These are phyloP conservation scores for Globisporangium emineosum DNA, from an alignment of 352 stramenopile genomes.

Conservation along the genomic window DNA sequence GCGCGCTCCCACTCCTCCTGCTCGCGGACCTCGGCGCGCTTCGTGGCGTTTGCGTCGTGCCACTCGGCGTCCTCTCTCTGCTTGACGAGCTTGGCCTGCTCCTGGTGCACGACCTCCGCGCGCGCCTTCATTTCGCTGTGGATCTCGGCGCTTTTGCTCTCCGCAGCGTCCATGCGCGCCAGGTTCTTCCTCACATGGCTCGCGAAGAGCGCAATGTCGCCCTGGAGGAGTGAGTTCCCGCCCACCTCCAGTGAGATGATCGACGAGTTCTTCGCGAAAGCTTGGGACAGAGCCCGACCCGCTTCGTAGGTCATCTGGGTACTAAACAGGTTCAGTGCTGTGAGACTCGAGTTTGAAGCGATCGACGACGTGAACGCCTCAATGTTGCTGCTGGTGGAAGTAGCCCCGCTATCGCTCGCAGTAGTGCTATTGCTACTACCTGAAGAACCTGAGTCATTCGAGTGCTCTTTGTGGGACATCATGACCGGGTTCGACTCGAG, in stretches of 20 bases:
- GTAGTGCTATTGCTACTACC: neutral
- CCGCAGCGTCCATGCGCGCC: constrained; percentile 19
- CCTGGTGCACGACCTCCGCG: constrained; percentile 26
- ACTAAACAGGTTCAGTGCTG: constrained; percentile 54
- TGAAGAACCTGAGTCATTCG: neutral
- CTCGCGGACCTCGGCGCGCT: constrained; percentile 40
- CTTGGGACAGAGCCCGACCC: constrained; percentile 35
- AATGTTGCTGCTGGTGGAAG: constrained; percentile 20
- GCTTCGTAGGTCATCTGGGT: constrained; percentile 54
- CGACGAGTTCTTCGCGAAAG: constrained; percentile 44
- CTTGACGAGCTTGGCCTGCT: constrained; percentile 36
- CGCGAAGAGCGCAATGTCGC: constrained; percentile 43
- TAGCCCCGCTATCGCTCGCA: neutral
- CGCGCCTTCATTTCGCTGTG: constrained; percentile 26
- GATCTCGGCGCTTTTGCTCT: constrained; percentile 26
- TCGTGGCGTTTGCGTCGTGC: constrained; percentile 52
- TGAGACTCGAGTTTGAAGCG: constrained; percentile 36
- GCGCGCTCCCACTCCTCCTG: constrained; percentile 55
- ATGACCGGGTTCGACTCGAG: constrained; percentile 62
- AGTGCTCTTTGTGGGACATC: constrained; percentile 24
- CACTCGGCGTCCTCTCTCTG: constrained; percentile 37
- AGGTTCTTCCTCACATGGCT: constrained; percentile 49
- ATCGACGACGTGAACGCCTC: constrained; percentile 41
- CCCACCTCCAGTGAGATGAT: constrained; percentile 52
- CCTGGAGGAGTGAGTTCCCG: constrained; percentile 41